Evolutionary conservation across 331 rosid genomes (phyloP), one percentile per base, ranked within the genome.

Genomic region (Acacia concinna): DNA sequence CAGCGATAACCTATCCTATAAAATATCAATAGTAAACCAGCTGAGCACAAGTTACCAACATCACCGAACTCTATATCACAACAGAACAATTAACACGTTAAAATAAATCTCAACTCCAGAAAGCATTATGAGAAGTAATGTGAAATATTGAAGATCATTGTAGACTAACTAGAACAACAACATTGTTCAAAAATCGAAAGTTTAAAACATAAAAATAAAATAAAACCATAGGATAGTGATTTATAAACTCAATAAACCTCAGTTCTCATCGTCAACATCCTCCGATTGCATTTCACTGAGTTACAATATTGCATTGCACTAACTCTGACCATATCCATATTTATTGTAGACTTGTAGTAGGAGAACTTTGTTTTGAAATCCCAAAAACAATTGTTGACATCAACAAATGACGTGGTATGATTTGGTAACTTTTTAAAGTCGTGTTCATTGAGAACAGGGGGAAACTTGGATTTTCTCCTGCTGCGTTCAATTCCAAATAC

Each of bases 1-100:
- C 99, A 96, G 64, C 89, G 93, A 83, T 89, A 96, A 80, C 99
- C 99, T 88, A 96, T 70, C 97, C 99, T 96, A 96, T 83, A 87
- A 83, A 78, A 87, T 74, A 81, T 78, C 77, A 70, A 87, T 74
- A 73, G 76, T 77, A 83, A 75, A 79, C 40, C 57, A 73, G 31
- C 41, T 71, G 17, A 57, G 25, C 30, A 63, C 68, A 83, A 46
- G 54, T 65, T 8, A 76, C 28, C 46, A 71, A 54, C 32, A 38
- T 64, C 13, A 71, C 51, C 18, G 9, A 52, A 83, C 34, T 32
- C 47, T 15, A 75, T 17, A 25, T 57, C 59, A 41, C 75, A 40
- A n/a, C 59, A 52, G 13, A 56, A n/a, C 8, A 40, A 40, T 11
- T 68, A 68, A 20, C 23, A 68, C 15, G n/a, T 41, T 37, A 41